Conservation (phyloP, 805 yeast genomes). For the Starmera caribaea region DNA sequence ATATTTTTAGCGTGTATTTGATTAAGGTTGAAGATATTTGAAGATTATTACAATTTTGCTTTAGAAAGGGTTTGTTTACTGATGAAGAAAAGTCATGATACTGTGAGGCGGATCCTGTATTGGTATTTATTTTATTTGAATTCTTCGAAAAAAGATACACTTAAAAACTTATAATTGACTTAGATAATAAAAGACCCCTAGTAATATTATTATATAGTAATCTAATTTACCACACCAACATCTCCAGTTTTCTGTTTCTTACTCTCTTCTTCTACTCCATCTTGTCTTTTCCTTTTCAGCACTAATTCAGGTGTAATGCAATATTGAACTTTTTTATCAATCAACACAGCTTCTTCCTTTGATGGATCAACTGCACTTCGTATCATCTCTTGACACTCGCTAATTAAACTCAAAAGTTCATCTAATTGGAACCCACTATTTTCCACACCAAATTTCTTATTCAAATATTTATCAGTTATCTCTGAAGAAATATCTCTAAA, state of each 20-base stretch:
- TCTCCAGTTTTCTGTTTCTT: conserved; percentile 17
- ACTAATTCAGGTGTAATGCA: conserved; percentile 49
- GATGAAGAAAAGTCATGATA: too few species aligned
- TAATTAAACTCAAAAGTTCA: conserved; percentile 34
- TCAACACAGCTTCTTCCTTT: conserved; percentile 50
- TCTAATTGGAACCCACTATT: conserved; percentile 21
- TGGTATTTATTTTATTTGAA: too few species aligned
- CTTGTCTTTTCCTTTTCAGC: conserved; percentile 34
- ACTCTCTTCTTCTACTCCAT: conserved; percentile 17
- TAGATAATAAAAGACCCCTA: too few species aligned
- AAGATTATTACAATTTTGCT: too few species aligned
- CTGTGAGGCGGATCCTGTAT: too few species aligned
- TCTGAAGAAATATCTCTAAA: conserved; percentile 57
- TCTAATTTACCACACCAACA: background rate
- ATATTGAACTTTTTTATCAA: conserved; percentile 56
- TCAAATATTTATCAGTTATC: conserved; percentile 56
- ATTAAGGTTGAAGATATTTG: too few species aligned
- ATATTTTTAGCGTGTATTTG: too few species aligned
- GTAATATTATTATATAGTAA: too few species aligned
- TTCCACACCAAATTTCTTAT: conserved; percentile 41
- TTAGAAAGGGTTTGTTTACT: too few species aligned
- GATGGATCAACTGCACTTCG: conserved; percentile 35
- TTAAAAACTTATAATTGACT: background rate
- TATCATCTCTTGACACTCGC: conserved; percentile 37
- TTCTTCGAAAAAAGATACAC: background rate